Base-by-base conservation (phyloP, 2,329 filamentous ascomycete species). In the Amphichorda felina region DNA sequence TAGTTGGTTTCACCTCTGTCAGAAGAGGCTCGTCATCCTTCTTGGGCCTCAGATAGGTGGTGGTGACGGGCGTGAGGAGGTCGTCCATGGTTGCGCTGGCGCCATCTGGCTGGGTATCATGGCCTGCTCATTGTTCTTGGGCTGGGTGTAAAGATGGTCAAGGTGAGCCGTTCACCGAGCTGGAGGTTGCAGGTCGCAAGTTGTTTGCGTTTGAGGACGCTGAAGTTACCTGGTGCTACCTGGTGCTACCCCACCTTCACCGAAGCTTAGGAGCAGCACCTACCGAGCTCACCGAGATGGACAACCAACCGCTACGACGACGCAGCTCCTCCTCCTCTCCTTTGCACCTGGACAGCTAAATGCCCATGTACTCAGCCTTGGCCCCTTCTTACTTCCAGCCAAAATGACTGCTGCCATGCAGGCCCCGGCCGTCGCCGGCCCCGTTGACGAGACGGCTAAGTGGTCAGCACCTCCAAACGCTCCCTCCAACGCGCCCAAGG, bases 11-110 rank as follows among this genome's bases (percentile, higher is more conserved):
- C n/a, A 59, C 51, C 30, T 62, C 49, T 32, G 54, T 56, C 8
- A 64, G 48, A 15, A 65, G 46, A 11, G 57, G 50, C 29, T 63
- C 56, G 8, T 59, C 34, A 31, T 38, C 47, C 17, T 36, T 36
- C 10, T 45, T 55, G 27, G 51, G 45, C 36, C 61, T 62, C 31
- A 55, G 58, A 43, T 72, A 69, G 2, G 63, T 65, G 33, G 63
- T 68, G 59, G 65, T 71, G 44, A 74, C 59, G 2, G 65, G 70
- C 8, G 60, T 71, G 39, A 77, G 54, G 18, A 78, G 54, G 19
- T 64, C 64, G 38, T 75, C 72, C 74, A 78, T 79, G 19, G 34
- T 21, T 33, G 4, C 13, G 13, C 15, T 3, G 29, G 17, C 15
- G 16, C 17, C 15, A 18, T 19, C 4, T 24, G 21, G 21, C 21